Evolutionary conservation across 129 eudicot genomes (phyloP), one percentile per base, ranked within the genome.

Genomic region (Escallonia herrerae): DNA sequence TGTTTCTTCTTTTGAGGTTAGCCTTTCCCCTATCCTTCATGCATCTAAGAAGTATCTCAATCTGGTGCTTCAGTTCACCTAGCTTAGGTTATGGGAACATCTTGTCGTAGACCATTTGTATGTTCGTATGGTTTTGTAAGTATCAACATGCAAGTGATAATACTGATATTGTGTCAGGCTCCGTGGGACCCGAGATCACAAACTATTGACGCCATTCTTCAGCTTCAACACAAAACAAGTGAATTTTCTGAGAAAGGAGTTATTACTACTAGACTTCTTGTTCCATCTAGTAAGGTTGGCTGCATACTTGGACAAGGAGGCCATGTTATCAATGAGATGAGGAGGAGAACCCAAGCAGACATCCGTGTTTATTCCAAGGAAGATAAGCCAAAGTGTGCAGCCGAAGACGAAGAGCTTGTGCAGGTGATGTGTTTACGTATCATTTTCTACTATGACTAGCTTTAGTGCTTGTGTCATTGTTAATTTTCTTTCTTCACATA

Each of bases 271-370:
- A 77, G 95, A 72, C 80, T 89, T 51, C 80, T 89, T 43, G 83
- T 89, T 65, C 90, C 90, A 40, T 86, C 90, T 58, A 85, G 83
- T 65, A 89, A 89, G 74, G 95, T 89, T 47, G 96, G 96, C 44
- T 89, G 96, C 73, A 70, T 89, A 61, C 76, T 89, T 83, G 96
- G 96, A 42, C 90, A 89, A 86, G 96, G 96, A 48, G 96, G 96
- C 39, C 81, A 77, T 58, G 74, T 89, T 9, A 89, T 89, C 61
- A 89, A 83, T 69, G 96, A 86, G 69, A 86, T 89, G 96, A 82
- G 96, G 68, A 83, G 90, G 73, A 79, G 96, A 86, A 85, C 95
- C 37, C 76, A 72, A 58, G 95, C 96, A 56, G 95, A 89, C 40
- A 89, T 89, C 43, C 95, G 96, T 71, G 88, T 89, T 50, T 74